Evolutionary conservation across 2,329 filamentous ascomycete genomes (phyloP).

Genomic region (Simplicillium sp.): DNA sequence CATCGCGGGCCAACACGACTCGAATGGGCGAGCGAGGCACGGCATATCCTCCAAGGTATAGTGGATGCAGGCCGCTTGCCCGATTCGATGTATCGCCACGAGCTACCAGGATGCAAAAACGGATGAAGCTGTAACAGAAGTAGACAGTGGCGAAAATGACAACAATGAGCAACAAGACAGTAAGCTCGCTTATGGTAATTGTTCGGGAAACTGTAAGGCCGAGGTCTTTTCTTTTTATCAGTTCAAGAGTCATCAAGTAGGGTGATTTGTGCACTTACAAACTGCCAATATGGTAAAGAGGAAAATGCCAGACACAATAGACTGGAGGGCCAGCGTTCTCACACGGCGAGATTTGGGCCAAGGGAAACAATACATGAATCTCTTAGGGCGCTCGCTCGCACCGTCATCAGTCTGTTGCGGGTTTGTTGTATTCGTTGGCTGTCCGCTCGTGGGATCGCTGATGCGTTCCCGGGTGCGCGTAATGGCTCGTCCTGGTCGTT

Average conservation of each 20-base stretch:
- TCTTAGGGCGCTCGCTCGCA: background rate
- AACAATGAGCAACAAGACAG: constrained; percentile 70
- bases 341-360: constrained; percentile 44
- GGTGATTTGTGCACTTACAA: constrained; percentile 43
- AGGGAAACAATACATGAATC: constrained; percentile 45
- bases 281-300: constrained; percentile 48
- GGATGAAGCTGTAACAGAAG: constrained; percentile 71
- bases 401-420: no score
- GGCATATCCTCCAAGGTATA: constrained; percentile 47
- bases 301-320: constrained; percentile 56
- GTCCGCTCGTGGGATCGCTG: no score
- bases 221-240: constrained; percentile 48
- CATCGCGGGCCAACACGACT: constrained; percentile 65
- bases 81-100: constrained; percentile 29
- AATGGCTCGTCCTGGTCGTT: no score
- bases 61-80: constrained; percentile 12
- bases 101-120: constrained; percentile 58
- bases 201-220: constrained; percentile 58
- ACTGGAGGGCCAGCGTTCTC: constrained; percentile 47
- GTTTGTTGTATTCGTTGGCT: no score
- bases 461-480: no score
- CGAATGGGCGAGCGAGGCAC: constrained; percentile 66
- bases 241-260: background rate
- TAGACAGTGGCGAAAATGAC: constrained; percentile 66
- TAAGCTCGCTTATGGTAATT: constrained; percentile 59